phyloP scores from a whole-genome alignment of 2,329 filamentous ascomycete genomes.

The Apiospora rasikravindrae region DNA sequence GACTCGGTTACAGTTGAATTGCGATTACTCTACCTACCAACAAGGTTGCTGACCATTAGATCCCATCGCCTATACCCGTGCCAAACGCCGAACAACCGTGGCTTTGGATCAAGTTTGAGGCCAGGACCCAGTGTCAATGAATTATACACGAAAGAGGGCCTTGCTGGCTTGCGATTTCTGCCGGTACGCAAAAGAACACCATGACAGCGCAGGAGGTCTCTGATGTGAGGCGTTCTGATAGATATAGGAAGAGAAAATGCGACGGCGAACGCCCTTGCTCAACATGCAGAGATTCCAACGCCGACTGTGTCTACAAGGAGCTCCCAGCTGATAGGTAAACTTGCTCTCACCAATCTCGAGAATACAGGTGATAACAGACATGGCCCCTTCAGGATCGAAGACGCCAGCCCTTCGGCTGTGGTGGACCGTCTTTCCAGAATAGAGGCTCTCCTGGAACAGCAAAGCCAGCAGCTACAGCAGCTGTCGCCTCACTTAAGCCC shows the following conservation, averaged over 20 bases:
- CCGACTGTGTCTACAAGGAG: conserved; percentile 47
- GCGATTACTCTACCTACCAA: background rate
- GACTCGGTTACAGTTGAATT: background rate
- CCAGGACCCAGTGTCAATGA: background rate
- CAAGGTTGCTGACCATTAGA: background rate
- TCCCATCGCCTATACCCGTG: background rate
- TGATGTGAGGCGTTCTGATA: conserved; percentile 25
- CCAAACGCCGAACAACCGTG: background rate
- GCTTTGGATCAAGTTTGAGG: background rate
- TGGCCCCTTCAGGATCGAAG: conserved; percentile 36
- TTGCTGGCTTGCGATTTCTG: conserved; percentile 49
- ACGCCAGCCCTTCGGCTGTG: conserved; percentile 40
- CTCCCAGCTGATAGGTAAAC: conserved; percentile 41
- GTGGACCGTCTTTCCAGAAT: conserved; percentile 45
- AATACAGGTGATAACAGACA: background rate
- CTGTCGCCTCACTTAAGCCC: conserved; percentile 31
- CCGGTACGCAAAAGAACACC: conserved; percentile 29
- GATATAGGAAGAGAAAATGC: conserved; percentile 45
- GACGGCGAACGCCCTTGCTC: conserved; percentile 46
- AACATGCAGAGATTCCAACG: conserved; percentile 44
- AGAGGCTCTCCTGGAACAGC: conserved; percentile 41
- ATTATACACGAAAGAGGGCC: conserved; percentile 30
- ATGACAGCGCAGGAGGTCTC: conserved; percentile 23
- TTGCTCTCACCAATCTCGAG: background rate
- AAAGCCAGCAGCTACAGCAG: conserved; percentile 37